A percentile compares a stretch with the other conserved stretches of the same genome.
Conservation (phyloP, 192 early-diverging fungal genomes). For the Cladochytrium replicatum region DNA sequence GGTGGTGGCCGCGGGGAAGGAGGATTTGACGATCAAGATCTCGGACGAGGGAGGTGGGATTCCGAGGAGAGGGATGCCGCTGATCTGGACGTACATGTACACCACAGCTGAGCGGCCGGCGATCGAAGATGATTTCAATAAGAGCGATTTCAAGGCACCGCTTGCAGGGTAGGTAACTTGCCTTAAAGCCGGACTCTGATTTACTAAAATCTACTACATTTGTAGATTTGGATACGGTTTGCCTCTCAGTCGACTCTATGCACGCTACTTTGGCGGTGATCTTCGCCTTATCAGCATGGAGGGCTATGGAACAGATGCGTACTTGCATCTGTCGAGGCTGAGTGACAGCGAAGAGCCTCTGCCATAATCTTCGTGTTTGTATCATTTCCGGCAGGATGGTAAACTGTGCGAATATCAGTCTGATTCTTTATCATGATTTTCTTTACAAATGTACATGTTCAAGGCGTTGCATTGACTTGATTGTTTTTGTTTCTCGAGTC, state of each 20-base stretch:
- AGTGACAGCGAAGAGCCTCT: slow-evolving; percentile 90
- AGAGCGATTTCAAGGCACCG: slow-evolving; percentile 38
- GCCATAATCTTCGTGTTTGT: too few species aligned
- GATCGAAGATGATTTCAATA: slow-evolving; percentile 14
- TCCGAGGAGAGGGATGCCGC: slow-evolving; percentile 72
- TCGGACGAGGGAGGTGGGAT: slow-evolving; percentile 94
- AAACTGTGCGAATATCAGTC: too few species aligned
- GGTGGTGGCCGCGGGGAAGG: slow-evolving; percentile 56
- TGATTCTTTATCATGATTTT: too few species aligned
- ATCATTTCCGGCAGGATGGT: too few species aligned
- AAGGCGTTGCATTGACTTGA: too few species aligned
- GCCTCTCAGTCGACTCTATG: slow-evolving; percentile 82
- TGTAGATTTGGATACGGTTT: slow-evolving; percentile 88
- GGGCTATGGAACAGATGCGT: slow-evolving; percentile 88
- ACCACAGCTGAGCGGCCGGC: slow-evolving; percentile 40
- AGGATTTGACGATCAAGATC: slow-evolving; percentile 96
- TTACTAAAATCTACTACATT: slow-evolving; percentile 2
- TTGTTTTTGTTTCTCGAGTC: too few species aligned
- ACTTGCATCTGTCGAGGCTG: slow-evolving; percentile 81
- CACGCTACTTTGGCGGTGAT: slow-evolving; percentile 95
- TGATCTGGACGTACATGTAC: slow-evolving; percentile 93
- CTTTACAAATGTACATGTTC: too few species aligned
- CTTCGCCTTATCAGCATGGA: slow-evolving; percentile 90
- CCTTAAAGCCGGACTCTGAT: slow-evolving; percentile 5
- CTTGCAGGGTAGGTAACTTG: slow-evolving; percentile 49